Base-by-base conservation (phyloP, 495 filamentous ascomycete species). In the Lindgomyces ingoldianus region DNA sequence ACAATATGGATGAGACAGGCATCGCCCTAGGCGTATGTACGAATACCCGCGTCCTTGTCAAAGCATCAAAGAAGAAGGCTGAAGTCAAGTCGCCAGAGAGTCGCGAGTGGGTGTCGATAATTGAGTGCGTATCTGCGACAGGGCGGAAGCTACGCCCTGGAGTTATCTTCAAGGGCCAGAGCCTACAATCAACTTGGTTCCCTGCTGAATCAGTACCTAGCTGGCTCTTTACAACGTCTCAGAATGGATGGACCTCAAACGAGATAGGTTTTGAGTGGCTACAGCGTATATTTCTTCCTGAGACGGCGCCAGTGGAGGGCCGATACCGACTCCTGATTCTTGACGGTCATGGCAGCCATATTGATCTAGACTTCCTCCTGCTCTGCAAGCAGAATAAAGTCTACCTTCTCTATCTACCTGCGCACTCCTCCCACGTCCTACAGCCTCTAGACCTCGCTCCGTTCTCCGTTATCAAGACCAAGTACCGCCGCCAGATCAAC, bases 381-480 rank as follows among this genome's bases (percentile, higher is more conserved):
- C 22, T 9, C 49, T 53, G 26, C 18, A 53, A 53, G 18, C 26
- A 53, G 25, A 11, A 36, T 30, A 29, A 19, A 26, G 19, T 53
- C 36, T 1, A 53, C 3, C 49, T 53, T 18, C 49, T 30, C 4
- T 53, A 25, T 33, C 49, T 53, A 36, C 49, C 49, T 36, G 3
- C 49, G 6, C 65, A 75, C 68, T 70, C 66, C 4, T 69, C 65
- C 26, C 52, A 74, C 52, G 42, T 65, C n/a, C 57, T 73, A n/a
- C 69, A 74, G 57, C 72, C 66, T 51, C 59, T 75, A 53, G 61
- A 75, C 69, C 45, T 75, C 22, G 26, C 49, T 16, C 62, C 33
- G 63, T 75, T 75, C 56, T 55, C 48, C 11, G 57, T 63, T 24
- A 57, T 73, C 26, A 72, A 73, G 58, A 30, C 24, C 3, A 29